These are phyloP conservation scores for Trichoderma citrinoviride DNA, from an alignment of 2,329 filamentous ascomycete genomes.

Conservation along the genomic window DNA sequence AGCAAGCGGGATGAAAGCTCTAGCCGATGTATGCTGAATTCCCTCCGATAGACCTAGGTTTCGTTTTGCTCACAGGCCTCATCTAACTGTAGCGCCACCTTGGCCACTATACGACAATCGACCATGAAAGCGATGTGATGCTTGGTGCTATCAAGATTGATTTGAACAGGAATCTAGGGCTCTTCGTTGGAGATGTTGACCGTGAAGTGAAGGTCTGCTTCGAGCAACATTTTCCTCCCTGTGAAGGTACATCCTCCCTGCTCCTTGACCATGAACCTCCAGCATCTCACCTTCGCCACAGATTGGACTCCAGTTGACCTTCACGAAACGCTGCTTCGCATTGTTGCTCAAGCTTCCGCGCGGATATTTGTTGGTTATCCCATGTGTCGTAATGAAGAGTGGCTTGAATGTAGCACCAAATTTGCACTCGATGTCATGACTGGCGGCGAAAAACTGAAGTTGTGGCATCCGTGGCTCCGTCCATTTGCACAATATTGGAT, in stretches of 20 bases:
- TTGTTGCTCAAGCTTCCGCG: neutral
- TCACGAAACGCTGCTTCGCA: neutral
- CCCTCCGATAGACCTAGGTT: no score
- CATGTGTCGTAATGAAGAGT: conserved; percentile 52
- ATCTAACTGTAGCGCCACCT: neutral
- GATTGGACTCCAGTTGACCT: conserved; percentile 9
- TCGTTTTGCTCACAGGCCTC: neutral
- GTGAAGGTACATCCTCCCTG: neutral
- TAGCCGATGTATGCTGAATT: neutral
- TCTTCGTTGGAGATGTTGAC: neutral
- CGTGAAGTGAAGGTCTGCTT: neutral
- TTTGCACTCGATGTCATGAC: conserved; percentile 50
- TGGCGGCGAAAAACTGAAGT: conserved; percentile 33
- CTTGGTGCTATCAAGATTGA: conserved; percentile 4
- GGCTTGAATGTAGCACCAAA: conserved; percentile 52
- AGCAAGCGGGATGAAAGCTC: neutral
- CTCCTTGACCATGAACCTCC: neutral
- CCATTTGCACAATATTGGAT: conserved; percentile 38
- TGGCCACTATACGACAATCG: neutral
- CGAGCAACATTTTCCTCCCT: neutral
- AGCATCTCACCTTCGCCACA: neutral
- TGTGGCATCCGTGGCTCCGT: neutral
- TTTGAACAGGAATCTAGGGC: neutral
- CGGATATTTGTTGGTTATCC: conserved; percentile 51
- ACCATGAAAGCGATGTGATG: conserved; percentile 10